A percentile compares a stretch with the other conserved stretches of the same genome.
phyloP scores from a whole-genome alignment of 345 rosid species.

The Salix dunnii region DNA sequence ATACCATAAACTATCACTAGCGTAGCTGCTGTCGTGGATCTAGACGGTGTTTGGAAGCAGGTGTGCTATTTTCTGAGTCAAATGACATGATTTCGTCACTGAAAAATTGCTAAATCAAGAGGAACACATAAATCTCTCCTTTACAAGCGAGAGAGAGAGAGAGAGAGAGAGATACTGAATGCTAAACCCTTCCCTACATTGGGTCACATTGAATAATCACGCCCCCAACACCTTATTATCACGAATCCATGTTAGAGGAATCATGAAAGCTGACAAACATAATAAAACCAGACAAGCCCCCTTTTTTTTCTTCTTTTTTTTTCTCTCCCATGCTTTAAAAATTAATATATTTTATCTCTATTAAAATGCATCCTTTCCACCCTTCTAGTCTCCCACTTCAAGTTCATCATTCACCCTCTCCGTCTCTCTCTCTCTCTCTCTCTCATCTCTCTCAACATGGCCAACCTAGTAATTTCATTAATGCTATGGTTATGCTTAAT shows the following conservation, averaged over 20 bases:
- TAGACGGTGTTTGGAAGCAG: conserved; percentile 11
- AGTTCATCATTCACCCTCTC: neutral
- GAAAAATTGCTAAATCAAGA: conserved; percentile 20
- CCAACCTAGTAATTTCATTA: conserved; percentile 25
- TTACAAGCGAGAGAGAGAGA: neutral
- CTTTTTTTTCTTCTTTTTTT: conserved; percentile 1
- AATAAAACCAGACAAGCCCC: conserved; percentile 18
- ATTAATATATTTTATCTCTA: neutral
- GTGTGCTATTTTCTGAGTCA: conserved; percentile 25
- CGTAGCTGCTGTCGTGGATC: conserved; percentile 23
- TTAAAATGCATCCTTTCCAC: conserved; percentile 19
- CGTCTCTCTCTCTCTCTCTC: conserved; percentile 5
- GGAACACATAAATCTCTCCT: neutral
- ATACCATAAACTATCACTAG: too few relatives aligned
- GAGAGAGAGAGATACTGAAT: neutral
- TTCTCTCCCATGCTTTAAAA: conserved; percentile 22
- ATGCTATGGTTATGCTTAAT: conserved; percentile 31
- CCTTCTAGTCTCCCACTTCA: neutral
- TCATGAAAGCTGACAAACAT: conserved; percentile 54
- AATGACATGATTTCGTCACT: conserved; percentile 26
- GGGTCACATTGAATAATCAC: conserved; percentile 53
- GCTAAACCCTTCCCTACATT: conserved; percentile 41
- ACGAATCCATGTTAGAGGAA: conserved; percentile 48
- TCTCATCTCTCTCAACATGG: conserved; percentile 29
- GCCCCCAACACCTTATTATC: conserved; percentile 56